Evolutionary conservation across 768 basidiomycete species (phyloP), one percentile per base, ranked within the genome.

Genomic region (Thelephora aurantiotincta): DNA sequence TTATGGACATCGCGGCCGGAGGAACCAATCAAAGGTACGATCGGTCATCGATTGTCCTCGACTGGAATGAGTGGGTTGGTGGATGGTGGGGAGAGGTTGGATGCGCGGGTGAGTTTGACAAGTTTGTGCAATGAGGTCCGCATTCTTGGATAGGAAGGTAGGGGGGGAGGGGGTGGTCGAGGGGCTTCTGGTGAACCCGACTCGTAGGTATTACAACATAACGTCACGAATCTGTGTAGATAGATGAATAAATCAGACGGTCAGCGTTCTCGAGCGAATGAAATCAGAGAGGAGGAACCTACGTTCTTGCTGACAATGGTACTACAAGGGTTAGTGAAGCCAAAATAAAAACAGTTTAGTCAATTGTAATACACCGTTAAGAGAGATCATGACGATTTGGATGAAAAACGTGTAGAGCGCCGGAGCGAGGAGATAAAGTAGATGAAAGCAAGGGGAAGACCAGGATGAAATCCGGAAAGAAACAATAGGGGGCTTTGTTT

Each of bases 301-400:
- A 82, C 80, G 51, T 80, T 82, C 56, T 72, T 78, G 70, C 74
- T 80, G 55, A 82, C 74, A 53, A 82, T 74, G 48, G 78, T 68
- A 61, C 80, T 82, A 60, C 26, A 52, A 45, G 33, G 53, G 35
- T 42, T 22, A 20, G 12, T 20, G 43, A 44, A 33, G 43, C 45
- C 52, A 45, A 44, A 26, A 48, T 16, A 47, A 20, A 43, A 30
- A 45, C 13, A 13, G 35, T 36, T 37, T 48, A 16, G 46, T 44
- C 23, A 46, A 34, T 19, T 19, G 35, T 23, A 48, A 46, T 43
- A 57, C 45, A 54, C 41, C 46, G 51, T 48, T 54, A 57, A 51
- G 48, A 51, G 48, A 50, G 51, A 54, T 50, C 56, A 44, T 51
- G 48, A 54, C 53, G 49, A 52, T 49, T 42, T 41, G 33, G 19